A percentile compares a stretch with the other conserved stretches of the same genome.
phyloP scores from a whole-genome alignment of 164 flowering plant species.

The Sextonia rubra region DNA sequence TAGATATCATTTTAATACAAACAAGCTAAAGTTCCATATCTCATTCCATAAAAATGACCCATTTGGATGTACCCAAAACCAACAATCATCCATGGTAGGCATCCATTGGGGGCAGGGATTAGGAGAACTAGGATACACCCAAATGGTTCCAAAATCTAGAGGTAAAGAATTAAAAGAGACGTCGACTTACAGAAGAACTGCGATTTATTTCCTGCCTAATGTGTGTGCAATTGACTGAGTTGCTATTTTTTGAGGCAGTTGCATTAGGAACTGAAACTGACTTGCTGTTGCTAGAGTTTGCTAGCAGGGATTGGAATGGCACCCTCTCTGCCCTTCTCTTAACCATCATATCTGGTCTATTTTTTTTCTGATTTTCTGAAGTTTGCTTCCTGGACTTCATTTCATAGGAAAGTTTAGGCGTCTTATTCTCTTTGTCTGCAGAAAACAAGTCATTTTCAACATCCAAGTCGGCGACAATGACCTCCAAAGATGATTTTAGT shows the following conservation, averaged over 20 bases:
- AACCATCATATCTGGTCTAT: constrained; percentile 17
- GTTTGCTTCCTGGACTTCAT: constrained; percentile 19
- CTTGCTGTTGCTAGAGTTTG: constrained; percentile 28
- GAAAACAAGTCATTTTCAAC: constrained; percentile 19
- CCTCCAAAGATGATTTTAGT: constrained; percentile 24
- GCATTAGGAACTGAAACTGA: constrained; percentile 20
- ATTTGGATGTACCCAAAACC: background rate
- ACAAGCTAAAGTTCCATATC: background rate
- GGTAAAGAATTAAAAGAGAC: background rate
- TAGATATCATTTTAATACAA: background rate
- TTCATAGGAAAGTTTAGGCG: constrained; percentile 30
- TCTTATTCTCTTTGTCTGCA: constrained; percentile 55
- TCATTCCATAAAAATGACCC: background rate
- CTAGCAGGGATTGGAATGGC: constrained; percentile 60
- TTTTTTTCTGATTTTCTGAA: constrained; percentile 13
- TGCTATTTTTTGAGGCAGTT: constrained; percentile 26
- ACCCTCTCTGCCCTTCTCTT: constrained; percentile 38
- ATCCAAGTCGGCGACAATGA: constrained; percentile 12
- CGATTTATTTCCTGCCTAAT: constrained; percentile 15
- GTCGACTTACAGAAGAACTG: constrained; percentile 29
- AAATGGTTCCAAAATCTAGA: background rate
- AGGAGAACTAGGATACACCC: too few relatives aligned
- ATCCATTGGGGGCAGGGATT: too few relatives aligned
- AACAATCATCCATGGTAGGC: too few relatives aligned
- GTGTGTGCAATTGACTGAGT: constrained; percentile 24